These are phyloP conservation scores for Cruciata laevipes DNA, from an alignment of 257 asterid genomes.

Conservation along the genomic window DNA sequence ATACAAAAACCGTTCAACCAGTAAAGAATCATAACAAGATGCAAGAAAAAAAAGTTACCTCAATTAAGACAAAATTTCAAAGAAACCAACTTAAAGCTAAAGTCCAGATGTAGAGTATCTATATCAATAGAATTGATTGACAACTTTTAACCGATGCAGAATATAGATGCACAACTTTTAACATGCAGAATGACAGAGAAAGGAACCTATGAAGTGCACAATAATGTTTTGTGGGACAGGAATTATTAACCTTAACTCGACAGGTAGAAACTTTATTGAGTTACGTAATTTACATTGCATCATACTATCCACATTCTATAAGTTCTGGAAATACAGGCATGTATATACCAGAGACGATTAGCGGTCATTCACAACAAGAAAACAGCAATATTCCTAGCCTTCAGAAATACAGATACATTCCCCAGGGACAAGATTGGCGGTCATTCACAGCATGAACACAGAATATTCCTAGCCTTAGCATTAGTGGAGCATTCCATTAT, in stretches of 20 bases:
- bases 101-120: background rate
- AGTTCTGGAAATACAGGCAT: background rate
- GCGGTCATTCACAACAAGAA: background rate
- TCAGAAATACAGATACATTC: background rate
- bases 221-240: background rate
- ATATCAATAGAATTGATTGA: background rate
- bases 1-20: background rate
- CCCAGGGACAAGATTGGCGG: background rate
- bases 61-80: background rate
- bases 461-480: background rate
- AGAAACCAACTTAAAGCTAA: background rate
- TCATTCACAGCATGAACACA: background rate
- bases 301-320: background rate
- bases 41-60: background rate
- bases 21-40: background rate
- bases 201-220: background rate
- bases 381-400: background rate
- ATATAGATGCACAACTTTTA: background rate
- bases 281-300: background rate
- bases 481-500: background rate
- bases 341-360: background rate
- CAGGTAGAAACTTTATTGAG: background rate
- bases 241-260: background rate
- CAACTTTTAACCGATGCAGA: too few relatives aligned
- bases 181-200: background rate